Base-by-base conservation (phyloP, 768 basidiomycete species). In the Hirschioporus abietinus region DNA sequence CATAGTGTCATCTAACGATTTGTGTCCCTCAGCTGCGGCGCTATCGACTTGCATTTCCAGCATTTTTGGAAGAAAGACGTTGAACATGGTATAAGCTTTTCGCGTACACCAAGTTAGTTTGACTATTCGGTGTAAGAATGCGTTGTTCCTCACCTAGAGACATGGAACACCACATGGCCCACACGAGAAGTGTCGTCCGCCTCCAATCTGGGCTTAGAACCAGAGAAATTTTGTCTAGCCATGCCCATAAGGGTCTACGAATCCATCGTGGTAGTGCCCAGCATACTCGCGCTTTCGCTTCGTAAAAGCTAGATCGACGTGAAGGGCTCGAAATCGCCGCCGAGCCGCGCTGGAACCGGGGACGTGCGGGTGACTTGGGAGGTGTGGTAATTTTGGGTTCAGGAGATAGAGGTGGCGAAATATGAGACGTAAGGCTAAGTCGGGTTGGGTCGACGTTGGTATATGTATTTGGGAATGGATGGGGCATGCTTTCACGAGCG, bases 1-100 rank as follows among this genome's bases (percentile, higher is more conserved):
- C 42, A 96, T 71, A 59, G 86, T 90, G 66, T 83, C 85, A 70
- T 85, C 82, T 18, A 89, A 74, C 0, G 83, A 80, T 71, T 85
- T 84, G 1, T 80, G 73, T 17, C 66, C 66, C 17, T 72, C 66
- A 6, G 69, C 67, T n/a, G 65, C 67, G 1, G 72, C 70, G 6
- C 64, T 66, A 6, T 69, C 70, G 12, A 78, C 65, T 23, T 85
- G 79, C 27, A 84, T 83, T 77, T 96, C 95, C 42, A 96, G 78
- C 12, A 95, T 79, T 72, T 93, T 96, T 0, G 95, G 95, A 23
- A 95, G 82, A 73, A 86, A 96, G 27, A 95, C 92, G 73, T 96
- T 96, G 77, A 96, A 96, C 88, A 96, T 94, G 1, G 92, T 95
- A 72, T 88, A 94, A 0, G 87, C 91, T 92, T 1, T 25, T 59